Conservation (phyloP, 1,284 basidiomycete species). For the Fistulina hepatica region DNA sequence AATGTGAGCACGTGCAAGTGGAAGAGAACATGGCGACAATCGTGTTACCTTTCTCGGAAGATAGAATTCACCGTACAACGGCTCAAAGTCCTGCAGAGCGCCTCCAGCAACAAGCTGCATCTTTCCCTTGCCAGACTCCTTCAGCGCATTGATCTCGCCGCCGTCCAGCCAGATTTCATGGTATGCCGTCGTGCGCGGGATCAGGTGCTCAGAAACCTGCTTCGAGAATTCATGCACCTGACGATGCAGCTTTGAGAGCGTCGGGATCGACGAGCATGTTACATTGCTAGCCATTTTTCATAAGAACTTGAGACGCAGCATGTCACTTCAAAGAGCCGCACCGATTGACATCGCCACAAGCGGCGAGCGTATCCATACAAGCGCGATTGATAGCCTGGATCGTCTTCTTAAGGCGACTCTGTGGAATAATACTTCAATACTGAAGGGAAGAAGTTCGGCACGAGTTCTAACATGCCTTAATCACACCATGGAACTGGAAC, state of each 20-base stretch:
- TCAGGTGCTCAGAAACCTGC: constrained; percentile 75
- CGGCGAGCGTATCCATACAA: constrained; percentile 91
- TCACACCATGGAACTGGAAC: constrained; percentile 99
- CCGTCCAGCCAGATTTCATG: constrained; percentile 99
- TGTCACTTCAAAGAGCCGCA: too few species aligned
- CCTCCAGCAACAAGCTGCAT: constrained; percentile 15
- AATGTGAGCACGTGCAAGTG: constrained; percentile 11
- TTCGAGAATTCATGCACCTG: constrained; percentile 86
- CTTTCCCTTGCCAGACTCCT: too few species aligned
- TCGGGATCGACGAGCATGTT: constrained; percentile 87
- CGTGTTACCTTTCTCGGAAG: constrained; percentile 76
- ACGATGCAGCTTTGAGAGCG: constrained; percentile 74
- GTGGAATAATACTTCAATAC: too few species aligned
- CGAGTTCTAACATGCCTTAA: too few species aligned
- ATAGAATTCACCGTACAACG: constrained; percentile 95
- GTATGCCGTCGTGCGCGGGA: constrained; percentile 90
- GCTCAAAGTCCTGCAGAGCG: constrained; percentile 67
- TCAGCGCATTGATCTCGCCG: too few species aligned
- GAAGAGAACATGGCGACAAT: constrained; percentile 1
- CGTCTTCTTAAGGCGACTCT: constrained; percentile 87
- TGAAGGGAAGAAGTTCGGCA: too few species aligned
- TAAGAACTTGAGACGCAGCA: constrained; percentile 4
- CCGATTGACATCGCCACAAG: constrained; percentile 97
- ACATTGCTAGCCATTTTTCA: constrained; percentile 55
- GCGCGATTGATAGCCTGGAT: constrained; percentile 95